These are phyloP conservation scores for Leccinellum luteum DNA, from an alignment of 768 basidiomycete species.

Conservation along the genomic window DNA sequence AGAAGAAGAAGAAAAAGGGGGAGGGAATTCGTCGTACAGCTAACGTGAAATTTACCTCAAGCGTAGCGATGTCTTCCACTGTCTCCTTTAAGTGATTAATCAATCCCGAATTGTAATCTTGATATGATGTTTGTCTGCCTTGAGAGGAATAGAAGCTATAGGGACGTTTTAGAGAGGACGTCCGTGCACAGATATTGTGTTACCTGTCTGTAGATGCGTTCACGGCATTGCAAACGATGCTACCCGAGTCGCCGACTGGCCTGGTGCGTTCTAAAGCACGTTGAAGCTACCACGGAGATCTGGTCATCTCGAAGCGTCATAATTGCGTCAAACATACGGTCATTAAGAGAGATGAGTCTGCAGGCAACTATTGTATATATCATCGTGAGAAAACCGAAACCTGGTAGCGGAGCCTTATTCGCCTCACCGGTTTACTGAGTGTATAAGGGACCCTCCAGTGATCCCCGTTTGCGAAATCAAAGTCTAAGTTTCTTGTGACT, in stretches of 20 bases:
- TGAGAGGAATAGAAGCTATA: conserved; percentile 83
- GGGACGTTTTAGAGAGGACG: conserved; percentile 4
- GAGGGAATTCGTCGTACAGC: background rate
- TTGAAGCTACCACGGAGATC: conserved; percentile 39
- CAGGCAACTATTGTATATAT: conserved; percentile 43
- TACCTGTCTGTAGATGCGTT: conserved; percentile 87
- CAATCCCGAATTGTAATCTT: conserved; percentile 66
- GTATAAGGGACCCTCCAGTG: conserved; percentile 49
- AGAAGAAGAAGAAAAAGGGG: background rate
- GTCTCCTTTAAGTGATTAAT: conserved; percentile 52
- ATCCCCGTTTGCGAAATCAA: conserved; percentile 56
- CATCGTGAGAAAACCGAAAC: conserved; percentile 2
- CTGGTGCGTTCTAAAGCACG: conserved; percentile 44
- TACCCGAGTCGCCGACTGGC: conserved; percentile 35
- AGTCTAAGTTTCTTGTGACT: conserved; percentile 74
- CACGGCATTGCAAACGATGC: conserved; percentile 42
- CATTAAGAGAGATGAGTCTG: conserved; percentile 52
- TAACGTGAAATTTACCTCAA: conserved; percentile 51
- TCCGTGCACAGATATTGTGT: background rate
- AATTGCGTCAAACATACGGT: conserved; percentile 39
- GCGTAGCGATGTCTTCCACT: conserved; percentile 55
- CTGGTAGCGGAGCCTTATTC: background rate
- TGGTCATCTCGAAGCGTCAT: background rate
- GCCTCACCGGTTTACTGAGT: conserved; percentile 61
- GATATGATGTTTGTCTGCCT: conserved; percentile 78